Base-by-base conservation (phyloP, 2,329 filamentous ascomycete species). In the Metarhizium robertsii region DNA sequence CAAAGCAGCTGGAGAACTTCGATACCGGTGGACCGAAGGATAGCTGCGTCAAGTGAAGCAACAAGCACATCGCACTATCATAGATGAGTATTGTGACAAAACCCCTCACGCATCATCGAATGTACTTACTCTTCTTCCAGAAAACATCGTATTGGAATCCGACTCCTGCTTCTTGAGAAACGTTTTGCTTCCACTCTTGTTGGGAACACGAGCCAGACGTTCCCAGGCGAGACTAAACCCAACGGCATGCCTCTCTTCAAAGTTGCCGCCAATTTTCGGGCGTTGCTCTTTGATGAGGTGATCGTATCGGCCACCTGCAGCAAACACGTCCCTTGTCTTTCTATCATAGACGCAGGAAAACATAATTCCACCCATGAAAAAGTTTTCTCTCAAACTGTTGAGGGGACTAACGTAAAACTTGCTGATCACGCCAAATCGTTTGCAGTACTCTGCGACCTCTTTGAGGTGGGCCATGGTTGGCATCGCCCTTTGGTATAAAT, bases 161-260 rank as follows among this genome's bases (percentile, higher is more conserved):
- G 86, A 82, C 56, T 88, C 83, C 7, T 76, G 66, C 63, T 87
- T 89, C 69, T 88, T 92, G n/a, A 87, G 68, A 58, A 86, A 88
- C 0, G 76, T 71, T 59, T 80, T 83, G 3, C 75, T 73, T 1
- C 73, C 73, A 42, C 73, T 70, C 55, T 83, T 83, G 34, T 48
- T 48, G 2, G 80, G 74, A 66, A 89, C 83, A 45, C 82, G 82
- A 6, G 86, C 85, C 4, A 96, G 75, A 56, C 87, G 84, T 64
- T 96, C 92, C 84, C 92, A 95, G 29, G 88, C 88, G 45, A 97
- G 75, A 65, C 91, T 95, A 66, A 97, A 92, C 1, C 95, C 94
- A 11, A 97, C 94, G 5, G 90, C 92, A 66, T 95, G 90, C 20
- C 84, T 83, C 63, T 86, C 84, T 55, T 82, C 78, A 47, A 80